phyloP scores from a whole-genome alignment of 345 rosid species.

The Pugionium dolabratum region DNA sequence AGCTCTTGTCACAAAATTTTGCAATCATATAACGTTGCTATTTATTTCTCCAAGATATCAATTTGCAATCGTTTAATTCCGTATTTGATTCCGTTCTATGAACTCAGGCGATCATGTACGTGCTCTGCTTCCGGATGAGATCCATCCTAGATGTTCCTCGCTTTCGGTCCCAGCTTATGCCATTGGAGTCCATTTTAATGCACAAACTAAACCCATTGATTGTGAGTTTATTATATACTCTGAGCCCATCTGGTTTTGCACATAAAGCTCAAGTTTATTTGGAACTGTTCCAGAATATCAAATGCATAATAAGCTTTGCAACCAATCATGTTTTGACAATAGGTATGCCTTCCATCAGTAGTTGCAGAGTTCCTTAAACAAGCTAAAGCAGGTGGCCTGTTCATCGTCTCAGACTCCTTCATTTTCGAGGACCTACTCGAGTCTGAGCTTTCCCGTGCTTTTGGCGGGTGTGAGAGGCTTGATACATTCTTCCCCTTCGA shows the following conservation, averaged over 20 bases:
- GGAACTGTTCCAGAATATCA: not conserved
- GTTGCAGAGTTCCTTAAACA: conserved; percentile 80
- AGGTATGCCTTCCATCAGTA: conserved; percentile 87
- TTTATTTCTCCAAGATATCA: not conserved
- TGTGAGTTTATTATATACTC: conserved; percentile 46
- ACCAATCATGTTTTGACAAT: conserved; percentile 19
- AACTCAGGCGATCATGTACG: conserved; percentile 79
- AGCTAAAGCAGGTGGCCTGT: conserved; percentile 72
- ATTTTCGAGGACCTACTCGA: conserved; percentile 58
- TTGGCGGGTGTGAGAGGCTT: conserved; percentile 81
- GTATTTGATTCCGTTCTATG: conserved; percentile 16
- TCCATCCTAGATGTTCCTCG: conserved; percentile 62
- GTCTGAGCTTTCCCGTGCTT: conserved; percentile 66
- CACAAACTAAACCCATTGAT: conserved; percentile 67
- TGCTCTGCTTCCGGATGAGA: conserved; percentile 87
- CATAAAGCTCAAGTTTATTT: conserved; percentile 9
- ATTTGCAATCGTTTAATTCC: not conserved
- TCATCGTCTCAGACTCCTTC: conserved; percentile 51
- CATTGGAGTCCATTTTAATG: conserved; percentile 60
- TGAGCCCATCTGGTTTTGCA: not conserved
- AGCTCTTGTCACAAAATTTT: not conserved
- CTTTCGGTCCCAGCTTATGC: conserved; percentile 65
- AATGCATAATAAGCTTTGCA: not conserved
- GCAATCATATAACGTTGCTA: not conserved
- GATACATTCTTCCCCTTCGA: conserved; percentile 94